Evolutionary conservation across 192 early-diverging fungal species (phyloP), one percentile per base, ranked within the genome.

Genomic region (Entomortierella chlamydospora): DNA sequence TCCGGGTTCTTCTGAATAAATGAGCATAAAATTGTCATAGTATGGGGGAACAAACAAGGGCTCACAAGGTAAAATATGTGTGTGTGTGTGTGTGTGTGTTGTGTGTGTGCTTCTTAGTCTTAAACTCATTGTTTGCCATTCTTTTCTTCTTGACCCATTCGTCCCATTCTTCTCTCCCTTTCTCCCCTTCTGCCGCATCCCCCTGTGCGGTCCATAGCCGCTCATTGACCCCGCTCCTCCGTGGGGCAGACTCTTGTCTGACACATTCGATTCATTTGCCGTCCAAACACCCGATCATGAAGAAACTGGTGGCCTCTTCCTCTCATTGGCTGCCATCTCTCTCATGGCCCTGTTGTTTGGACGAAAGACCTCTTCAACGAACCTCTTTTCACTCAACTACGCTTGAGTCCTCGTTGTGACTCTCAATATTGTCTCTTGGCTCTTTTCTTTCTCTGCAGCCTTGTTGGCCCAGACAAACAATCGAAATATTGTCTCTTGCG

Each of bases 381-480:
- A 33, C 31, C 45, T 81, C 31, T 54, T 70, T n/a, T 67, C 70
- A 29, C 37, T 83, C 33, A 82, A 72, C 45, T 86, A 86, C 70
- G 63, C 81, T 12, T 77, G 85, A 9, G 59, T 55, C 4, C 67
- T 86, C 5, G 64, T 86, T 39, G 61, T 84, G 22, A 13, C 29
- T 4, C 69, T 86, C n/a, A 84, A 83, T 29, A 23, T 70, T 2
- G 20, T 81, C 34, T 73, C 81, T 7, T 86, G 85, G 85, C 73
- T 78, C 18, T 86, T 82, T 60, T 73, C 82, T 23, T 15, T 86
- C 47, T 72, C 81, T n/a, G 68, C 81, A 1, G 73, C 81, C 18
- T 70, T 84, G 70, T 57, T 83, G 2, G 83, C 72, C 29, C 83
- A 83, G 53, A 86, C 85, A 34, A 86, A 86, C 59, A 79, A 86